Evolutionary conservation across 1,139 yeast genomes (phyloP).

Genomic region (Hyphopichia fennica): DNA sequence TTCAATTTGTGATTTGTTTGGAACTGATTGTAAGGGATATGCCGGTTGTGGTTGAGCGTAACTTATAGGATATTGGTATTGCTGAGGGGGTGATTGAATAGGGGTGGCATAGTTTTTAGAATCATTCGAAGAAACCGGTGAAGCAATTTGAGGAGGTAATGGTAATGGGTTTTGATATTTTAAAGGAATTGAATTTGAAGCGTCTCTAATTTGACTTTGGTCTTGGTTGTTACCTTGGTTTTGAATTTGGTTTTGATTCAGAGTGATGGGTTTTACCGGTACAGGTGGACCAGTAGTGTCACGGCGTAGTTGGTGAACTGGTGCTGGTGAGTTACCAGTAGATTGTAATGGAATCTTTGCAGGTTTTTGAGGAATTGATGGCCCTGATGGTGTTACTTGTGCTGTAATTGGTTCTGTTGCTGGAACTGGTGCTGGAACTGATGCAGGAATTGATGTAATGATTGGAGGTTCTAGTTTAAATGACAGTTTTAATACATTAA

Average conservation of each 20-base stretch:
- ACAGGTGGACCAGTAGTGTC: conserved; percentile 41
- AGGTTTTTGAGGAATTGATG: conserved; percentile 21
- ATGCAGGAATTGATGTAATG: neutral
- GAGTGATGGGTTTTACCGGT: conserved; percentile 25
- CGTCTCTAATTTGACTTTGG: neutral
- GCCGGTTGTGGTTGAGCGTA: conserved; percentile 1
- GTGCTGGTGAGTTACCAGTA: neutral
- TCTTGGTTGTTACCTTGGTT: too few relatives aligned
- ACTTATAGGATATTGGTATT: neutral
- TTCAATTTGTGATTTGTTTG: conserved; percentile 4
- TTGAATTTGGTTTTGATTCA: neutral
- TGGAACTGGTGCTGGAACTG: neutral
- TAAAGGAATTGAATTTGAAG: conserved; percentile 17
- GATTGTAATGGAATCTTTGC: conserved; percentile 16
- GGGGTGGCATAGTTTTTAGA: conserved; percentile 3
- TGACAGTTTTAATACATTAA: conserved; percentile 35
- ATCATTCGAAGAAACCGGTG: conserved; percentile 26
- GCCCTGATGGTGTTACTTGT: neutral
- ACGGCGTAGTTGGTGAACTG: neutral
- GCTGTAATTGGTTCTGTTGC: neutral
- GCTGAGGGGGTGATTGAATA: conserved; percentile 4
- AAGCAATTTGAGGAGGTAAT: conserved; percentile 20
- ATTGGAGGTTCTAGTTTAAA: conserved; percentile 41
- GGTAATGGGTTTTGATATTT: conserved; percentile 38
- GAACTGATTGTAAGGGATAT: conserved; percentile 11